Evolutionary conservation across 2,329 filamentous ascomycete genomes (phyloP).

Genomic region (Akanthomyces dipterigenus): DNA sequence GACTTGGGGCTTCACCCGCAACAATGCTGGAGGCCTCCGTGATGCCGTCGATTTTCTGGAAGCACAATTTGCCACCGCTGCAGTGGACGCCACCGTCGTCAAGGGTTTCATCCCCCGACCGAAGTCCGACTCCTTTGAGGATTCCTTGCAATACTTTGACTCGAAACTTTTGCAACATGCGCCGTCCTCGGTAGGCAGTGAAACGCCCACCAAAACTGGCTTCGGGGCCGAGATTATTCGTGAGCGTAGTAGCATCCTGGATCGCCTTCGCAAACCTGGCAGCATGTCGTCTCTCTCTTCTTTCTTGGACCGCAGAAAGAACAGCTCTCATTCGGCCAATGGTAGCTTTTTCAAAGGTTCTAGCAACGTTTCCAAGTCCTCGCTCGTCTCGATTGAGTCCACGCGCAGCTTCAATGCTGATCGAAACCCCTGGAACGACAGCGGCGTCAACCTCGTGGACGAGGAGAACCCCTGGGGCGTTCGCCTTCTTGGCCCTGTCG

Average conservation of each 20-base stretch:
- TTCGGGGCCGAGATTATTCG: constrained; percentile 76
- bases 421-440: constrained; percentile 97
- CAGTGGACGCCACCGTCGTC: constrained; percentile 80
- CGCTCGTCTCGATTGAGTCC: constrained; percentile 91
- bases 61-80: constrained; percentile 74
- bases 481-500: constrained; percentile 59
- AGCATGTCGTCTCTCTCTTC: constrained; percentile 92
- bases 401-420: constrained; percentile 85
- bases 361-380: constrained; percentile 86
- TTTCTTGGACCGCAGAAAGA: constrained; percentile 94
- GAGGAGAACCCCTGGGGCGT: constrained; percentile 66
- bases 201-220: constrained; percentile 79
- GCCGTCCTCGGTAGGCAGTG: constrained; percentile 69
- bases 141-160: constrained; percentile 93
- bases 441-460: constrained; percentile 86
- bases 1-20: constrained; percentile 82
- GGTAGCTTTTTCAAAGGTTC: constrained; percentile 88
- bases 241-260: constrained; percentile 78
- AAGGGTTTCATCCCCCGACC: constrained; percentile 96
- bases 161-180: constrained; percentile 94
- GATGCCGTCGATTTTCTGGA: constrained; percentile 95
- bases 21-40: constrained; percentile 90
- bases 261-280: constrained; percentile 87
- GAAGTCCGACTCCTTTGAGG: constrained; percentile 97
- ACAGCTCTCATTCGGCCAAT: constrained; percentile 77